Evolutionary conservation across 345 rosid species (phyloP), one percentile per base, ranked within the genome.

Genomic region (Viola odorata): DNA sequence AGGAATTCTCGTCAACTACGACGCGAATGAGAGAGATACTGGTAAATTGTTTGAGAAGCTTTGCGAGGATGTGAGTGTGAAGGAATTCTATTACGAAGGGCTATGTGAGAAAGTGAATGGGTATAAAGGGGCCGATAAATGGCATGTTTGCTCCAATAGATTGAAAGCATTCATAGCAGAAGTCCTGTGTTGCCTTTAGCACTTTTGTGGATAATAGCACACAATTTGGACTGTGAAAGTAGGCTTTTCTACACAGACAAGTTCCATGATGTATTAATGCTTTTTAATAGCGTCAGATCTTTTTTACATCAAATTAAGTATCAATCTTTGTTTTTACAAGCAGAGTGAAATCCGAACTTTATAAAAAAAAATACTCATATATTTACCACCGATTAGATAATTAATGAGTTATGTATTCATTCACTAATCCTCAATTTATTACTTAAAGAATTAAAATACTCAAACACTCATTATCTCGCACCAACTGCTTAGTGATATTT

Each of bases 21-120:
- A 57, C 16, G 68, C 38, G 32, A 3, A 8, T 0, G 40, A 59
- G 6, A 51, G 11, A 4, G 72, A 64, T 14, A 61, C 23, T 10
- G 12, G 2, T 6, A 16, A 41, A 8, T 23, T 85, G 69, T 85
- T 81, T 60, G 54, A 47, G 8, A 74, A 58, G 61, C 63, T 81
- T 0, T 61, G 71, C 48, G 41, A 50, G 44, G 70, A 50, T 50
- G 71, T 64, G 71, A 9, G 5, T 8, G 2, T 75, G 53, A 49
- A 32, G 16, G 79, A 76, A 45, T 81, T 62, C 51, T 78, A 73
- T 36, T 83, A 75, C 37, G 78, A 67, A 23, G 84, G 78, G 17
- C 62, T 85, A 0, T 70, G 77, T 56, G 78, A 75, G 8, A 76
- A 75, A 9, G 76, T 85, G 50, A 66, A 66, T 7, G 73, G 23